Evolutionary conservation across 352 stramenopile genomes (phyloP).

Genomic region (Phytophthora rubi): DNA sequence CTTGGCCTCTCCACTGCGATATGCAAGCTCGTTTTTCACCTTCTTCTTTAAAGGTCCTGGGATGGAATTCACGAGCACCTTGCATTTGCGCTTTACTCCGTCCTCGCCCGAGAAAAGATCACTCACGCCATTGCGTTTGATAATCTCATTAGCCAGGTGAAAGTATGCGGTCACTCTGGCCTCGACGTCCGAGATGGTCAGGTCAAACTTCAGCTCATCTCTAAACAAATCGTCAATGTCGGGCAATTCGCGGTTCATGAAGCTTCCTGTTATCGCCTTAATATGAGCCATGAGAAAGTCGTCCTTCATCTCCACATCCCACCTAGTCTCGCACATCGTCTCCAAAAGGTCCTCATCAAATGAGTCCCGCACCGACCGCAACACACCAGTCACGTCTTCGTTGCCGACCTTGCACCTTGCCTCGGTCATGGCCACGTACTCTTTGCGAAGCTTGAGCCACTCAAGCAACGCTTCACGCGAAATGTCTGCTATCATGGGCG

Average conservation of each 20-base stretch:
- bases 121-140: constrained; percentile 14
- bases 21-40: too few relatives aligned
- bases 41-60: background rate
- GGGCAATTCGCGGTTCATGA: constrained; percentile 19
- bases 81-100: background rate
- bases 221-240: constrained; percentile 11
- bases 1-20: too few relatives aligned
- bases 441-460: constrained; percentile 14
- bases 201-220: constrained; percentile 11
- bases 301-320: constrained; percentile 15
- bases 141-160: constrained; percentile 20
- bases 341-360: constrained; percentile 19
- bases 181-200: constrained; percentile 12
- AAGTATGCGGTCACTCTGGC: constrained; percentile 8
- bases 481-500: constrained; percentile 17
- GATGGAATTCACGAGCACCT: background rate
- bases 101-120: background rate
- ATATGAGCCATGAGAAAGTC: constrained; percentile 18
- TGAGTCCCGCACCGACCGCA: constrained; percentile 8
- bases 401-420: constrained; percentile 6
- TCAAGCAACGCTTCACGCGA: constrained; percentile 11
- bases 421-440: constrained; percentile 16
- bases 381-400: constrained; percentile 5
- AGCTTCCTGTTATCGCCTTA: constrained; percentile 8
- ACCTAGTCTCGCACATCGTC: constrained; percentile 15